A percentile compares a stretch with the other conserved stretches of the same genome.
These are phyloP conservation scores for Neopestalotiopsis sp. DNA, from an alignment of 2,329 filamentous ascomycete species.

Conservation along the genomic window DNA sequence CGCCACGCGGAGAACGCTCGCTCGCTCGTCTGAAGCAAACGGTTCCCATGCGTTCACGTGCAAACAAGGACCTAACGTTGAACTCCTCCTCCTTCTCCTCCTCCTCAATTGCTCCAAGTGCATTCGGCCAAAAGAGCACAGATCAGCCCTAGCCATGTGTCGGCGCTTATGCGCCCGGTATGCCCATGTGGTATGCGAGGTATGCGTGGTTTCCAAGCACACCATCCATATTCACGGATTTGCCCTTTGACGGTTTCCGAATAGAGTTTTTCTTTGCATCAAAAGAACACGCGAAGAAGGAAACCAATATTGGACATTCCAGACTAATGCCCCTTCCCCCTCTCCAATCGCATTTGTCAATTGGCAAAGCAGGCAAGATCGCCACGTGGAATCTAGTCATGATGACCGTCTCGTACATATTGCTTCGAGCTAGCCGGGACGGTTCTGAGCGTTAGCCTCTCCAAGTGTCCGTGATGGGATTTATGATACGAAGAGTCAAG, in stretches of 20 bases:
- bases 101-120: neutral
- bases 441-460: neutral
- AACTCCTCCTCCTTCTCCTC: no score
- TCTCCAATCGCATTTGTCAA: neutral
- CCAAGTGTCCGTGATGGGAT: neutral
- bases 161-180: neutral
- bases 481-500: conserved; percentile 12
- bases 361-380: conserved; percentile 6
- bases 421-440: neutral
- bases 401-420: neutral
- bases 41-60: neutral
- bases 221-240: neutral
- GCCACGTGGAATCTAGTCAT: conserved; percentile 15
- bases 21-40: neutral
- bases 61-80: neutral
- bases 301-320: conserved; percentile 3
- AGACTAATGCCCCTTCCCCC: neutral
- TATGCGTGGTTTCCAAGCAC: neutral
- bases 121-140: neutral
- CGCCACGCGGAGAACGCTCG: neutral
- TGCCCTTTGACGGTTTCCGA: neutral
- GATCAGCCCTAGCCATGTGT: conserved; percentile 17
- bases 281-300: conserved; percentile 17
- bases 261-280: conserved; percentile 19
- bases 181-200: neutral